Evolutionary conservation across 805 yeast species (phyloP).

Genomic region (Komagataella mondaviorum): DNA sequence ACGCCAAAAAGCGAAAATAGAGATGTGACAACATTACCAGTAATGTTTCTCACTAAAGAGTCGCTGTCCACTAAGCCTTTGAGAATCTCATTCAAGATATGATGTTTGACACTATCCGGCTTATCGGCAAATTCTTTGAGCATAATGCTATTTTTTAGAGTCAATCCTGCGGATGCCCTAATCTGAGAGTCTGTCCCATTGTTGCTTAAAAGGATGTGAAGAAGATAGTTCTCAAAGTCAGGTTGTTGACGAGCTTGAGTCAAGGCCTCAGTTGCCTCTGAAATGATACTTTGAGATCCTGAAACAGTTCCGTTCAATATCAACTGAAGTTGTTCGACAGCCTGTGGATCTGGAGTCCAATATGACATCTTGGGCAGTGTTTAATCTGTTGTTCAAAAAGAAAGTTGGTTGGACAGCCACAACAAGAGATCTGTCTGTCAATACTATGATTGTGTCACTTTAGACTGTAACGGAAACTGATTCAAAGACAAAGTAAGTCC

Average conservation of each 20-base stretch:
- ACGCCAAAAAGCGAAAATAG: conserved; percentile 57
- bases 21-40: conserved; percentile 84
- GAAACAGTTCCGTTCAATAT: conserved; percentile 67
- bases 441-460: neutral
- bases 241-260: conserved; percentile 56
- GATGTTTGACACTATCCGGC: conserved; percentile 16
- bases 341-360: conserved; percentile 60
- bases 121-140: conserved; percentile 21
- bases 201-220: conserved; percentile 51
- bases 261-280: conserved; percentile 61
- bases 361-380: conserved; percentile 18
- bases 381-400: neutral
- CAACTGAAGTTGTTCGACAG: conserved; percentile 48
- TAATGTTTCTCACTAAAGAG: conserved; percentile 65
- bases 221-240: conserved; percentile 71
- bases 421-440: neutral
- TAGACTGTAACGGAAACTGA: neutral
- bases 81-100: conserved; percentile 21
- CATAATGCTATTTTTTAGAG: conserved; percentile 62
- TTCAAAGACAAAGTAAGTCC: neutral
- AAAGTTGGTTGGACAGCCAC: neutral
- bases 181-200: conserved; percentile 34
- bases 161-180: conserved; percentile 81
- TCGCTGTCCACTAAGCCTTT: conserved; percentile 39
- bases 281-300: conserved; percentile 36